Percentiles rank a stretch among this genome's conserved stretches.
phyloP scores from a whole-genome alignment of 2,329 filamentous ascomycete genomes.

The Anthostomella pinea region DNA sequence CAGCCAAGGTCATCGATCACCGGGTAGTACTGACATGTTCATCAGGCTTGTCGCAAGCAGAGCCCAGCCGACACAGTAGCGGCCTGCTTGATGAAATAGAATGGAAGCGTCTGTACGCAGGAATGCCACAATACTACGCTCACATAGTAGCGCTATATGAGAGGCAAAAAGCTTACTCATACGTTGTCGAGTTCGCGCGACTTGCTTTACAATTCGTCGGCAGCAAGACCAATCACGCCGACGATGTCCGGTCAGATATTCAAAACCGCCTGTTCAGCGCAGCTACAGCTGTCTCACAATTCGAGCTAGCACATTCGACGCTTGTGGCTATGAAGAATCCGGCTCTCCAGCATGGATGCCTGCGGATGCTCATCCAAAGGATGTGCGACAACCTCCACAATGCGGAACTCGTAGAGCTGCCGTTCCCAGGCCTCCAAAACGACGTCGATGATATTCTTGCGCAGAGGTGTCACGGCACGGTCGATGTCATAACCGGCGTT shows the following conservation, averaged over 20 bases:
- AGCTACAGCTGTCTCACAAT: slow-evolving; percentile 74
- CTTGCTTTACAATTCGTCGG: slow-evolving; percentile 66
- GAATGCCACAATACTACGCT: slow-evolving; percentile 79
- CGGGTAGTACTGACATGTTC: slow-evolving; percentile 1
- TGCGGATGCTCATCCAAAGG: slow-evolving; percentile 66
- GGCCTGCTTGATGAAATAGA: slow-evolving; percentile 75
- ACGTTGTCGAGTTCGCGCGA: slow-evolving; percentile 79
- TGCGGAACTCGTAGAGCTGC: slow-evolving; percentile 68
- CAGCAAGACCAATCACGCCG: slow-evolving; percentile 30
- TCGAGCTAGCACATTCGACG: slow-evolving; percentile 77
- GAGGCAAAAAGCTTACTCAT: slow-evolving; percentile 70
- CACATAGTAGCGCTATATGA: slow-evolving; percentile 85
- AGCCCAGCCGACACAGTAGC: slow-evolving; percentile 53
- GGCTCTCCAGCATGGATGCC: slow-evolving; percentile 67
- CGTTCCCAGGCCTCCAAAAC: slow-evolving; percentile 73
- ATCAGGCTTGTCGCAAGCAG: slow-evolving; percentile 43
- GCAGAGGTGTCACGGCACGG: slow-evolving; percentile 65
- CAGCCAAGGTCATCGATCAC: not conserved
- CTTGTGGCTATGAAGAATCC: slow-evolving; percentile 70
- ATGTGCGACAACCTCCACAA: slow-evolving; percentile 68
- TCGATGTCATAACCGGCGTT: slow-evolving; percentile 61
- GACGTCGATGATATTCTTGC: slow-evolving; percentile 77
- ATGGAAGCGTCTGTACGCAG: slow-evolving; percentile 65
- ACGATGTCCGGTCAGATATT: slow-evolving; percentile 62
- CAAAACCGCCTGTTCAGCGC: slow-evolving; percentile 82